A percentile compares a stretch with the other conserved stretches of the same genome.
Evolutionary conservation across 2,329 filamentous ascomycete species (phyloP).

Genomic region (Colletotrichum chrysophilum): DNA sequence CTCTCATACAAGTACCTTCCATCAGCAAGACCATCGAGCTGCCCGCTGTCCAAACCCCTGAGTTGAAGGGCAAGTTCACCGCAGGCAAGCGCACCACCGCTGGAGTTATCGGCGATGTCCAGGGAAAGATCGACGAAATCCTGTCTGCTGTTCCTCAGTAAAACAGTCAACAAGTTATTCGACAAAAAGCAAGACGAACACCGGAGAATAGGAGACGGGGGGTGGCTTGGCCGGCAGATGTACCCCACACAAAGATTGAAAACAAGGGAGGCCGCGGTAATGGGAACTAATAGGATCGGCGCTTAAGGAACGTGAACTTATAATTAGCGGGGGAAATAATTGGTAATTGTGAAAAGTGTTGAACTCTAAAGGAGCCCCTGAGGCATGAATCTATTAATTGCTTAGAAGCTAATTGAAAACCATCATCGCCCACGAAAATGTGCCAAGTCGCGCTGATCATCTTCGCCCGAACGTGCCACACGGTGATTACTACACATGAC

Average conservation of each 20-base stretch:
- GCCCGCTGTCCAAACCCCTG: neutral
- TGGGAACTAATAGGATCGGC: neutral
- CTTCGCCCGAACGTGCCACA: neutral
- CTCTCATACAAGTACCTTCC: neutral
- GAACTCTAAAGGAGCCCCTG: neutral
- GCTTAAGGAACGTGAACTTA: neutral
- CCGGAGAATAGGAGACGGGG: neutral
- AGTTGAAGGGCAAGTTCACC: neutral
- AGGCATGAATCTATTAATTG: conserved; percentile 8
- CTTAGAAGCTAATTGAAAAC: neutral
- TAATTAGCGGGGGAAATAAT: neutral
- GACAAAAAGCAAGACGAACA: neutral
- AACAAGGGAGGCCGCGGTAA: neutral
- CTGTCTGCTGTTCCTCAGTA: neutral
- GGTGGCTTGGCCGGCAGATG: neutral
- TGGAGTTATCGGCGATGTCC: neutral
- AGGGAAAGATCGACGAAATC: neutral
- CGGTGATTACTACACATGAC: neutral
- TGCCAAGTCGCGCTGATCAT: neutral
- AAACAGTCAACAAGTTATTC: neutral
- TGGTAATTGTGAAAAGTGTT: neutral
- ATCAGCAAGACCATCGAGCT: neutral
- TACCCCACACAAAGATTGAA: neutral
- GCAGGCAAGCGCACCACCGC: neutral
- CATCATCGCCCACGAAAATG: neutral